A percentile compares a stretch with the other conserved stretches of the same genome.
phyloP scores from a whole-genome alignment of 495 filamentous ascomycete species.

The Neurospora sublineolata region DNA sequence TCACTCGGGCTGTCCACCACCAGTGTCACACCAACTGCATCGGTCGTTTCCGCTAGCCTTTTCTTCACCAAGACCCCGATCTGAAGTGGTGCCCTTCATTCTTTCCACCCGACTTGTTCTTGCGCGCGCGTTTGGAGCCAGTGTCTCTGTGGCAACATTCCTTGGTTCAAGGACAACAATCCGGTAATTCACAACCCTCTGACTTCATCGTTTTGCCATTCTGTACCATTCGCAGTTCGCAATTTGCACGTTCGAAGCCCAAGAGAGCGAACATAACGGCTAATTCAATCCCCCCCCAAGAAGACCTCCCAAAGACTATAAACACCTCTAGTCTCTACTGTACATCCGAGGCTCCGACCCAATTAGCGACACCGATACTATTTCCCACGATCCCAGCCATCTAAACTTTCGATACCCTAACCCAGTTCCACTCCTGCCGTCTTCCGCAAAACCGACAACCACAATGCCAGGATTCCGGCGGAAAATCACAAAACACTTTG shows the following conservation, averaged over 20 bases:
- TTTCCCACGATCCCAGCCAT: not conserved
- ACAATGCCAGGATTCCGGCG: constrained; percentile 23
- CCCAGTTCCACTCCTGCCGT: not conserved
- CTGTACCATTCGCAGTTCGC: not conserved
- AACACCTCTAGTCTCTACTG: not conserved
- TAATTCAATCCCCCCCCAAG: not conserved
- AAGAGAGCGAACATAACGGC: not conserved
- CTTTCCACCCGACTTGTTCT: not conserved
- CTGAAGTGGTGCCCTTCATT: not conserved
- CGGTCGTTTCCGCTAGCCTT: not conserved
- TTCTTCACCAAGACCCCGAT: not conserved
- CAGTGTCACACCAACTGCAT: not conserved
- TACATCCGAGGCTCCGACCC: not conserved
- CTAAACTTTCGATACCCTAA: not conserved
- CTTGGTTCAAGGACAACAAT: not conserved
- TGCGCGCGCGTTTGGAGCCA: not conserved
- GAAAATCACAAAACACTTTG: constrained; percentile 23
- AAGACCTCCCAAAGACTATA: not conserved
- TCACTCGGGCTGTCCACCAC: not conserved
- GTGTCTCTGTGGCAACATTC: not conserved
- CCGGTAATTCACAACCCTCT: not conserved
- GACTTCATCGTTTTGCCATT: not conserved
- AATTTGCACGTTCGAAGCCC: not conserved
- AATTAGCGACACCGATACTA: not conserved
- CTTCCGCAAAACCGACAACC: not conserved